phyloP scores from a whole-genome alignment of 2,329 filamentous ascomycete species.

The Dactylellina sp. region DNA sequence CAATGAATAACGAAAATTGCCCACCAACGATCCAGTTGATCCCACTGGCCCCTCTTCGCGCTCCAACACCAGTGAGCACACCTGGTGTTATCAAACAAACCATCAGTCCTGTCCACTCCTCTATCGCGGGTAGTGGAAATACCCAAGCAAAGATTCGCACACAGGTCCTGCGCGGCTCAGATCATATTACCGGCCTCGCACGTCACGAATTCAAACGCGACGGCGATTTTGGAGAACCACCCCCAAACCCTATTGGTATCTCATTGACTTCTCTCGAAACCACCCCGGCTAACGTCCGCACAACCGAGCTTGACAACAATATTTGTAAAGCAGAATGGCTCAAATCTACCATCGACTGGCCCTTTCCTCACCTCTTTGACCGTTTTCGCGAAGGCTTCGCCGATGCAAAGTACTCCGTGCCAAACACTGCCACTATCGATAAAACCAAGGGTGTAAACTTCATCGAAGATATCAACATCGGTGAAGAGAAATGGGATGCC shows the following conservation, averaged over 20 bases:
- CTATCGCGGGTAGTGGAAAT: conserved; percentile 11
- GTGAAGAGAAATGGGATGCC: conserved; percentile 34
- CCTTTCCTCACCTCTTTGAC: conserved; percentile 44
- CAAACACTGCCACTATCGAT: background rate
- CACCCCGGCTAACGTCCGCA: conserved; percentile 25
- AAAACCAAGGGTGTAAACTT: conserved; percentile 37
- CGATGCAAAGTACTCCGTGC: conserved; percentile 29
- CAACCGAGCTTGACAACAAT: conserved; percentile 45
- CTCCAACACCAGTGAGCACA: background rate
- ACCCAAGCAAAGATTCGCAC: conserved; percentile 44
- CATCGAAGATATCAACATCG: conserved; percentile 29
- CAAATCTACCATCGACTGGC: conserved; percentile 52
- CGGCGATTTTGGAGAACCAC: conserved; percentile 42
- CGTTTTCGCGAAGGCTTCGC: conserved; percentile 38
- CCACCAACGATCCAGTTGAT: conserved; percentile 14
- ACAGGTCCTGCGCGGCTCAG: conserved; percentile 46
- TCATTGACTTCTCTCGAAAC: conserved; percentile 19
- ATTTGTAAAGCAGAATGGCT: conserved; percentile 56
- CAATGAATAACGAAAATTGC: conserved; percentile 37
- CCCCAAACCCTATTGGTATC: conserved; percentile 38
- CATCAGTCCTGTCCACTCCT: conserved; percentile 21
- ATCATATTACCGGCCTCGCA: conserved; percentile 41
- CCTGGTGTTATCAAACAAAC: conserved; percentile 27
- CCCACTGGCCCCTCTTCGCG: background rate
- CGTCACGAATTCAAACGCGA: conserved; percentile 55